Evolutionary conservation across 2,329 filamentous ascomycete genomes (phyloP).

Genomic region (Conoideocrella luteorostrata): DNA sequence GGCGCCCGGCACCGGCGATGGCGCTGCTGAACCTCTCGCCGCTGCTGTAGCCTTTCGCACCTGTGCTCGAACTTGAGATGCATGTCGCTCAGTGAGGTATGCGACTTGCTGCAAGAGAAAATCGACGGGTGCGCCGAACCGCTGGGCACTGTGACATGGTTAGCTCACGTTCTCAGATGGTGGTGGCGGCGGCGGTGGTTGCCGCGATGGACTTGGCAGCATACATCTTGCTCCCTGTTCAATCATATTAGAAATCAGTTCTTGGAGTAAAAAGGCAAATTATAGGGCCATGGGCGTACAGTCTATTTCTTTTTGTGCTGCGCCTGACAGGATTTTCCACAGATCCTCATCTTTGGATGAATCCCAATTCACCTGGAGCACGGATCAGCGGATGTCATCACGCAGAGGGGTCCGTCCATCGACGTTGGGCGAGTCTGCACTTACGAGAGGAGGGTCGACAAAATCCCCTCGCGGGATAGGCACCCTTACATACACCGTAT

Average conservation of each 20-base stretch:
- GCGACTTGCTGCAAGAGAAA: conserved; percentile 91
- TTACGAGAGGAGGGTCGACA: conserved; percentile 79
- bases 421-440: conserved; percentile 17
- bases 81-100: conserved; percentile 86
- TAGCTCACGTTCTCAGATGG: conserved; percentile 11
- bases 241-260: conserved; percentile 12
- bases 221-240: conserved; percentile 69
- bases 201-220: neutral
- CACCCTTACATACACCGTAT: conserved; percentile 81
- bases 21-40: conserved; percentile 48
- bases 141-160: conserved; percentile 50
- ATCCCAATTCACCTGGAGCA: conserved; percentile 74
- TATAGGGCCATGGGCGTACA: conserved; percentile 54
- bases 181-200: too few relatives aligned
- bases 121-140: conserved; percentile 77
- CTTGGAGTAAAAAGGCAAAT: neutral
- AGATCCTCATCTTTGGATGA: conserved; percentile 77
- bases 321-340: conserved; percentile 83
- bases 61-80: conserved; percentile 83
- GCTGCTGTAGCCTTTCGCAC: conserved; percentile 68
- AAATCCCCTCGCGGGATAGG: conserved; percentile 84
- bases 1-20: conserved; percentile 49
- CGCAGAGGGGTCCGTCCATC: neutral
- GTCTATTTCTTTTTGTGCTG: conserved; percentile 76
- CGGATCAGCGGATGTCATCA: conserved; percentile 5